phyloP scores from a whole-genome alignment of 164 flowering plant species.

The Akebia trifoliata region DNA sequence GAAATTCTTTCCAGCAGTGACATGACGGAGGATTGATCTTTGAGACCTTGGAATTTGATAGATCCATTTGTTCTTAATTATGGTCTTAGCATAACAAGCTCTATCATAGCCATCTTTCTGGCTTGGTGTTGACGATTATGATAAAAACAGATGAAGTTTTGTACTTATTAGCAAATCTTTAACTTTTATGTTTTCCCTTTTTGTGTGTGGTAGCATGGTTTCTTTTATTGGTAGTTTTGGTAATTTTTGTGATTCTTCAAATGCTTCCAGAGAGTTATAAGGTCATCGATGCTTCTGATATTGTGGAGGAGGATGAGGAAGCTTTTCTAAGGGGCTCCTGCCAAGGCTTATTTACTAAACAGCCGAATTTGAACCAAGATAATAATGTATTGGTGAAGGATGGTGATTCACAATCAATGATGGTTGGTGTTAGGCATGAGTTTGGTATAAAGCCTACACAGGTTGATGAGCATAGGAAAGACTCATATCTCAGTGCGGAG shows the following conservation, averaged over 20 bases:
- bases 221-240: neutral
- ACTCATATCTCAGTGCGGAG: constrained; percentile 48
- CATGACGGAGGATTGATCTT: too few relatives aligned
- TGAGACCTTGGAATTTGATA: neutral
- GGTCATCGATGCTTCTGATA: constrained; percentile 37
- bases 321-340: constrained; percentile 45
- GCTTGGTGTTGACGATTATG: neutral
- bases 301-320: constrained; percentile 90
- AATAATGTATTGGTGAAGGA: constrained; percentile 18
- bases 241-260: constrained; percentile 2
- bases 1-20: neutral
- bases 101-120: neutral
- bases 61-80: neutral
- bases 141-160: neutral
- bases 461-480: constrained; percentile 28
- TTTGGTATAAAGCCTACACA: constrained; percentile 14
- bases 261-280: constrained; percentile 52
- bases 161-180: neutral
- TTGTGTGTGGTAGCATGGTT: neutral
- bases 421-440: constrained; percentile 27
- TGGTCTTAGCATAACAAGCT: neutral
- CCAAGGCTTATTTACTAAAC: constrained; percentile 29
- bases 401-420: constrained; percentile 24
- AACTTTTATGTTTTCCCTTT: neutral
- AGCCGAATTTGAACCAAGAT: constrained; percentile 18